Conservation (phyloP, 2,329 filamentous ascomycete genomes). For the Pestalotiopsis sp. region DNA sequence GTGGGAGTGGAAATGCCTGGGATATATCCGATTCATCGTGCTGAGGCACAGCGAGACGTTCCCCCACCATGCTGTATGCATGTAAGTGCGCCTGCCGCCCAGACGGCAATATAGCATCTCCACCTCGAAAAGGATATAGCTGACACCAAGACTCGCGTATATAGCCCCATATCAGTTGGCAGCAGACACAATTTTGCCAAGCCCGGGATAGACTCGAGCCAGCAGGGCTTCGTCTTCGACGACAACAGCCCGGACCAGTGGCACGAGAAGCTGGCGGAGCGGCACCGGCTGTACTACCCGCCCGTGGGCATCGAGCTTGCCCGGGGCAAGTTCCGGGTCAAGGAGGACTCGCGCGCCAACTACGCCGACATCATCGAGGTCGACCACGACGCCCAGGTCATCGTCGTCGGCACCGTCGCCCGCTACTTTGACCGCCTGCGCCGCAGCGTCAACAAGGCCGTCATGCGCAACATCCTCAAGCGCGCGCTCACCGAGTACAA, state of each 20-base stretch:
- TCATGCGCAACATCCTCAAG: conserved; percentile 37
- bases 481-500: conserved; percentile 35
- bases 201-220: conserved; percentile 37
- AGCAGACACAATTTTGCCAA: conserved; percentile 38
- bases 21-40: conserved; percentile 39
- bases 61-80: conserved; percentile 37
- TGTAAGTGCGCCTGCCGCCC: conserved; percentile 28
- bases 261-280: conserved; percentile 26
- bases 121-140: neutral
- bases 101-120: neutral
- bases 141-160: neutral
- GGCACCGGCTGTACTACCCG: conserved; percentile 34
- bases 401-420: conserved; percentile 38
- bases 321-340: conserved; percentile 34
- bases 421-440: conserved; percentile 39
- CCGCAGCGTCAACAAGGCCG: conserved; percentile 39
- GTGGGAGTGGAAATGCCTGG: conserved; percentile 41
- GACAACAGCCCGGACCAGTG: conserved; percentile 27
- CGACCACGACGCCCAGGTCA: conserved; percentile 37
- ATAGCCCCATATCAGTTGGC: conserved; percentile 36
- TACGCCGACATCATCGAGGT: conserved; percentile 39
- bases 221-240: conserved; percentile 37
- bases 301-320: conserved; percentile 36
- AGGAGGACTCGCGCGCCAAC: conserved; percentile 38
- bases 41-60: conserved; percentile 38